Evolutionary conservation across 1,284 basidiomycete genomes (phyloP), one percentile per base, ranked within the genome.

Genomic region (Meripilus lineatus): DNA sequence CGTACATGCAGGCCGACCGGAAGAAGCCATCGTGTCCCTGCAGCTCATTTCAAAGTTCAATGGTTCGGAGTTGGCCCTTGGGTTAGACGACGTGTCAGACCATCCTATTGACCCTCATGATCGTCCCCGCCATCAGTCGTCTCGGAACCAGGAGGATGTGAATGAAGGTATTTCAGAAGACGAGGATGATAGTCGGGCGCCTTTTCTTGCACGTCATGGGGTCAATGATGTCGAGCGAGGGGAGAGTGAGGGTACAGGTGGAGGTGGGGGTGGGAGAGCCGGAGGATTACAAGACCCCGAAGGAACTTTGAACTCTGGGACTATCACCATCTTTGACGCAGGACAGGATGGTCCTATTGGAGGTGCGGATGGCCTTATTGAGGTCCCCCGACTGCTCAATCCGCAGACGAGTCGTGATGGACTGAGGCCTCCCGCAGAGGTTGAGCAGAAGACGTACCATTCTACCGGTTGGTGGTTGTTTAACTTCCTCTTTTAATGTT

Each of bases 41-140:
- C 81, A 85, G 52, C 68, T 86, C 50, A 96, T 97, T 35, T 89
- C 88, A 2, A 74, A 74, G 32, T 93, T 85, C 66, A 96, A 97
- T 61, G 89, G 87, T 13, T 77, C 79, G 25, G 68, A 81, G 35
- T 63, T 91, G 1, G 65, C 71, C 10, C 72, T 93, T 36, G 76
- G 75, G 22, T 62, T 86, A 5, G 75, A 76, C 21, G 92, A 94
- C 50, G 89, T 94, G 0, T 68, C 75, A 44, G 88, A 85, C 56
- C 56, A 58, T 40, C 57, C 35, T 35, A 8, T 39, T 28, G 22
- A 43, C 42, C 42, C 8, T 42, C 46, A 18, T 38, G 44, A 47
- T 11, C 47, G 13, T 20, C 38, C 18, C 38, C 20, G 40, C 45
- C 5, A 38, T 36, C 22, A 28, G 8, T 10, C 17, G 8, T 8